Percentiles rank a stretch among this genome's conserved stretches.
phyloP scores from a whole-genome alignment of 2,329 filamentous ascomycete genomes.

The Aspergillus sp. region DNA sequence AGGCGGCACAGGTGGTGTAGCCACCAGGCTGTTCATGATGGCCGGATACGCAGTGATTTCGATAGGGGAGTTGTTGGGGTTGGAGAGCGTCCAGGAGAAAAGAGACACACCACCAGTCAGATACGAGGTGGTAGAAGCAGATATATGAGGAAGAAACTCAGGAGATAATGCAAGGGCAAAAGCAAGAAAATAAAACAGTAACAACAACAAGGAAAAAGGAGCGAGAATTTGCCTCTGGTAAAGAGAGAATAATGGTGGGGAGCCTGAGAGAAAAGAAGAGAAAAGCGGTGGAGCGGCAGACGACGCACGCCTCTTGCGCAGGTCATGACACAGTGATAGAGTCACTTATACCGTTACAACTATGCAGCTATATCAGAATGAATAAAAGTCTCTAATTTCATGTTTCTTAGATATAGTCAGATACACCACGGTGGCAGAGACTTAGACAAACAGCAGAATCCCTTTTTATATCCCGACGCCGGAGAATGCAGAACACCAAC shows the following conservation, averaged over 20 bases:
- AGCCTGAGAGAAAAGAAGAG: constrained; percentile 7
- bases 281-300: constrained; percentile 33
- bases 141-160: constrained; percentile 6
- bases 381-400: neutral
- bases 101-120: neutral
- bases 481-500: constrained; percentile 15
- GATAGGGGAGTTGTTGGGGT: constrained; percentile 10
- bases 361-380: neutral
- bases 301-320: constrained; percentile 20
- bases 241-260: constrained; percentile 8
- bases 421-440: neutral
- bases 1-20: constrained; percentile 54
- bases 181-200: constrained; percentile 4
- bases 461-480: constrained; percentile 13
- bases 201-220: constrained; percentile 5
- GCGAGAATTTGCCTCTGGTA: neutral
- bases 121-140: constrained; percentile 12
- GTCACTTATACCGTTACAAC: too few relatives aligned
- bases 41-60: constrained; percentile 17
- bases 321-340: constrained; percentile 1
- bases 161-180: constrained; percentile 3
- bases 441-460: constrained; percentile 1
- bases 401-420: too few relatives aligned
- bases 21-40: constrained; percentile 57
- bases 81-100: constrained; percentile 6